Evolutionary conservation across 805 yeast genomes (phyloP).

Genomic region (Barnettozyma californica): DNA sequence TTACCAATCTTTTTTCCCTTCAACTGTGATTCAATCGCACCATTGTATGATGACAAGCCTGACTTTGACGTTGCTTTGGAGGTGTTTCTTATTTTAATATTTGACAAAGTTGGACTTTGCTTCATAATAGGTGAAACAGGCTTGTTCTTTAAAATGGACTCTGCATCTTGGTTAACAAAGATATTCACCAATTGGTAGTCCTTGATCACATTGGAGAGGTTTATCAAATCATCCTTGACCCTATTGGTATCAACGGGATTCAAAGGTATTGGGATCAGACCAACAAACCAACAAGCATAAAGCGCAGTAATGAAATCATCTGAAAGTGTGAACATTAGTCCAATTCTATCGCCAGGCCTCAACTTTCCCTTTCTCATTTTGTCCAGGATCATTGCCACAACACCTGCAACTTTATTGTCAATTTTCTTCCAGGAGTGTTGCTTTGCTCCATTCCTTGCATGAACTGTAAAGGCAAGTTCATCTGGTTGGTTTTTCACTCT

Average conservation of each 20-base stretch:
- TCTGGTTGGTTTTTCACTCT: constrained; percentile 72
- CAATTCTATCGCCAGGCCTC: constrained; percentile 64
- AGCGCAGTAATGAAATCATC: constrained; percentile 83
- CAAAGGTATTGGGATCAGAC: constrained; percentile 73
- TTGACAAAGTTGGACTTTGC: constrained; percentile 29
- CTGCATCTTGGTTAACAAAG: constrained; percentile 75
- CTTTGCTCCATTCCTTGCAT: constrained; percentile 40
- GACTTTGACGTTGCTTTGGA: constrained; percentile 42
- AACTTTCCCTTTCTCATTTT: constrained; percentile 65
- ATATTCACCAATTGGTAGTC: constrained; percentile 69
- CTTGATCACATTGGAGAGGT: constrained; percentile 56
- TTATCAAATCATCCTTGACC: constrained; percentile 67
- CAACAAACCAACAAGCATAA: constrained; percentile 81
- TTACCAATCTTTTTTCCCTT: constrained; percentile 7
- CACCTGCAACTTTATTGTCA: constrained; percentile 70
- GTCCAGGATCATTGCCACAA: constrained; percentile 63
- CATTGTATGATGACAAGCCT: constrained; percentile 14
- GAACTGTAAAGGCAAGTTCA: constrained; percentile 62
- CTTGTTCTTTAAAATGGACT: constrained; percentile 61
- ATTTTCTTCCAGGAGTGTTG: constrained; percentile 76
- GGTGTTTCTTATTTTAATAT: constrained; percentile 62
- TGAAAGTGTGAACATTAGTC: constrained; percentile 78
- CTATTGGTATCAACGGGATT: constrained; percentile 63
- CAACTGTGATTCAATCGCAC: constrained; percentile 20
- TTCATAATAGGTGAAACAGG: constrained; percentile 57